Percentiles rank a stretch among this genome's conserved stretches.
These are phyloP conservation scores for Penicillium salamii DNA, from an alignment of 495 filamentous ascomycete genomes.

Conservation along the genomic window DNA sequence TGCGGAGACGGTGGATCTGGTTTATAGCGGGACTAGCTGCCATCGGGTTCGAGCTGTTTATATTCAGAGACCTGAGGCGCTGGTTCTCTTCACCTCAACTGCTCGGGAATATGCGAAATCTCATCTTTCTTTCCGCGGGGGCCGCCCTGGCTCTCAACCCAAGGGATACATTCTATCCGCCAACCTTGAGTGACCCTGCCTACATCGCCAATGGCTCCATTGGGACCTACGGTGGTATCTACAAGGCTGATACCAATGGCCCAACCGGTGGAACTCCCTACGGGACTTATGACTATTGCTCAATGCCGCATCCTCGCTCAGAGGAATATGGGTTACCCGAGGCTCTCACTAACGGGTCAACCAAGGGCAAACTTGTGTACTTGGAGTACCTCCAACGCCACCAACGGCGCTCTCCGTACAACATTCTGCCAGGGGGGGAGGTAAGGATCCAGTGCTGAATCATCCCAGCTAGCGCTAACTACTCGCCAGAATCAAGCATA, in stretches of 20 bases:
- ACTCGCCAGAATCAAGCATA: slow-evolving; percentile 38
- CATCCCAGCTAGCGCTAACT: not conserved
- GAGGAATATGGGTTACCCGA: slow-evolving; percentile 31
- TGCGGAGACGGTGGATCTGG: not conserved
- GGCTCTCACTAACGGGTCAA: slow-evolving; percentile 26
- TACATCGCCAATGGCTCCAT: slow-evolving; percentile 39
- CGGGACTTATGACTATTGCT: slow-evolving; percentile 41
- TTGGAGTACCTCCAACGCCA: slow-evolving; percentile 45
- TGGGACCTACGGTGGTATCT: slow-evolving; percentile 42
- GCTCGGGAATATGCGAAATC: slow-evolving; percentile 13
- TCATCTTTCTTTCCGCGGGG: slow-evolving; percentile 9
- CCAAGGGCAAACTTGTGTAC: slow-evolving; percentile 34
- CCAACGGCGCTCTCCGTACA: slow-evolving; percentile 42
- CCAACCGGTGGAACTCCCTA: slow-evolving; percentile 23
- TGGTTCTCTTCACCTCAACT: not conserved
- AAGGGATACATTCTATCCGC: slow-evolving; percentile 40
- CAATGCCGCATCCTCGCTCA: slow-evolving; percentile 45
- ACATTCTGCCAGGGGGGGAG: slow-evolving; percentile 41
- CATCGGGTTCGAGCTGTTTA: not conserved
- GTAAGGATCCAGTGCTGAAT: slow-evolving; percentile 10
- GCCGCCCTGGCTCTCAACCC: slow-evolving; percentile 14
- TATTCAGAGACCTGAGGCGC: not conserved
- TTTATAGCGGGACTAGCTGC: not conserved
- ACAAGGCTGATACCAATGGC: slow-evolving; percentile 29
- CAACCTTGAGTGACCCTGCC: slow-evolving; percentile 33